Conservation (phyloP, 768 basidiomycete species). For the Boletus rufocinnamomeus region DNA sequence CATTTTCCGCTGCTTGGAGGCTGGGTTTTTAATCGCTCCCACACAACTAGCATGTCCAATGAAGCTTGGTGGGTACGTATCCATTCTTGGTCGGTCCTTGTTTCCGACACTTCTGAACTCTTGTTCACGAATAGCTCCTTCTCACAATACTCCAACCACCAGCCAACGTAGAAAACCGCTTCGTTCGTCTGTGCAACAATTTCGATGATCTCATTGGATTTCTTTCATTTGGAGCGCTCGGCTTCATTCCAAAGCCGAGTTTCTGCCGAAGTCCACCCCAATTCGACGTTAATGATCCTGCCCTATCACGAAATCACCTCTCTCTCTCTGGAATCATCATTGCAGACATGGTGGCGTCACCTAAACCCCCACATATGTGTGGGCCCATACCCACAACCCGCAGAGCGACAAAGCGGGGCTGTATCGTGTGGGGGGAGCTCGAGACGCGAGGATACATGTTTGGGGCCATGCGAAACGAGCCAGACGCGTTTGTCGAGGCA, state of each 20-base stretch:
- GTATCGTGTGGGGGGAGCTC: constrained; percentile 28
- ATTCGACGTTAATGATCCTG: not conserved
- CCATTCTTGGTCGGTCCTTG: too few species aligned
- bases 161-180: constrained; percentile 30
- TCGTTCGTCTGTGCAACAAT: constrained; percentile 34
- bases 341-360: constrained; percentile 19
- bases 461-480: constrained; percentile 34
- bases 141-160: constrained; percentile 12
- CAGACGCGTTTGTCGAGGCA: constrained; percentile 25
- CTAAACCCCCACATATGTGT: not conserved
- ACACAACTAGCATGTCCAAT: constrained; percentile 25
- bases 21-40: constrained; percentile 33
- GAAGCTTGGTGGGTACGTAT: constrained; percentile 37
- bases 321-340: constrained; percentile 24
- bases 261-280: constrained; percentile 16
- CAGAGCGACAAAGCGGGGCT: constrained; percentile 14
- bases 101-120: not conserved
- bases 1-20: constrained; percentile 32
- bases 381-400: constrained; percentile 7
- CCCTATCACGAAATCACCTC: constrained; percentile 20
- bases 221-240: constrained; percentile 29
- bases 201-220: constrained; percentile 35
- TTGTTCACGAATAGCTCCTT: constrained; percentile 1
- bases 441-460: constrained; percentile 32
- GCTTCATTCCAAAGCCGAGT: constrained; percentile 17